These are phyloP conservation scores for Cryptococcus sp. DNA, from an alignment of 1,284 basidiomycete genomes.

Conservation along the genomic window DNA sequence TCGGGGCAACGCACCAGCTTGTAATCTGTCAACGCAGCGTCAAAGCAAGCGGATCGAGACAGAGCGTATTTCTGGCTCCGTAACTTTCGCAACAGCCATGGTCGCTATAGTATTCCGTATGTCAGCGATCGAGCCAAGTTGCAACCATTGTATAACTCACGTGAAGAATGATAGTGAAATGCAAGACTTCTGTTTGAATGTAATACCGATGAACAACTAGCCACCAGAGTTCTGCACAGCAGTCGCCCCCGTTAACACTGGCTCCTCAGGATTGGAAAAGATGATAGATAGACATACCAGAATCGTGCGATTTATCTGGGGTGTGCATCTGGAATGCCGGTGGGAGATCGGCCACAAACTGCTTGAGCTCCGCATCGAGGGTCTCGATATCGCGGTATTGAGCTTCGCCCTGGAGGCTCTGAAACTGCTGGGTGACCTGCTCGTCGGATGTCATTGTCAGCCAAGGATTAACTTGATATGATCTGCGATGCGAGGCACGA, in stretches of 20 bases:
- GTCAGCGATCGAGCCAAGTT: not conserved
- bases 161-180: constrained; percentile 50
- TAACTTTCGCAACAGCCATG: constrained; percentile 48
- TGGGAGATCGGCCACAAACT: constrained; percentile 73
- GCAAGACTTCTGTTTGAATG: constrained; percentile 51
- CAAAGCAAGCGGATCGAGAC: constrained; percentile 45
- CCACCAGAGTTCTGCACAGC: constrained; percentile 34
- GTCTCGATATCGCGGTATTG: constrained; percentile 79
- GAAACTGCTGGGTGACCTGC: constrained; percentile 83
- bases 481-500: not conserved
- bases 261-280: not conserved
- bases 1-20: constrained; percentile 32
- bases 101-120: constrained; percentile 29
- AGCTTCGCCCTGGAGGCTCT: constrained; percentile 72
- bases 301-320: constrained; percentile 40
- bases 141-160: constrained; percentile 20
- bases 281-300: constrained; percentile 29
- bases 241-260: constrained; percentile 3
- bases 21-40: constrained; percentile 46
- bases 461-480: not conserved
- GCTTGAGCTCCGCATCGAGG: constrained; percentile 79
- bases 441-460: not conserved
- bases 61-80: constrained; percentile 38
- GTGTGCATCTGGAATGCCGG: constrained; percentile 52
- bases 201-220: constrained; percentile 50